Conservation (phyloP, 495 filamentous ascomycete species). For the Neurospora hispaniola region DNA sequence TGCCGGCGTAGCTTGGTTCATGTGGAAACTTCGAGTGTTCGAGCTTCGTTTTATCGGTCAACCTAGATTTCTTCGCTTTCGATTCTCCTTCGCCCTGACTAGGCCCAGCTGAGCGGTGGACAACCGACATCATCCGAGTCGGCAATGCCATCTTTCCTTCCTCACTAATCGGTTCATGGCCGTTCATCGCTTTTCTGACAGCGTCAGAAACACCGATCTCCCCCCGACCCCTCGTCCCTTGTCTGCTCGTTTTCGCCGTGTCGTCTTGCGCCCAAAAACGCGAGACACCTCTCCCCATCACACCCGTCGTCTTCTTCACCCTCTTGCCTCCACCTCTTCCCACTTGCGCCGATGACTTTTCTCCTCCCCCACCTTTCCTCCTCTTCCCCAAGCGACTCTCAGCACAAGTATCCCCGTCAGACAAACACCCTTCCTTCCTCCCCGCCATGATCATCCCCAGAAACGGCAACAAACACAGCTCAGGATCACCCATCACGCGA, state of each 20-base stretch:
- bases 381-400: not conserved
- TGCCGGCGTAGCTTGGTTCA: not conserved
- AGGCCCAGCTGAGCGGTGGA: not conserved
- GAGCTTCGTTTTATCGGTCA: not conserved
- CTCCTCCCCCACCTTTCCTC: not conserved
- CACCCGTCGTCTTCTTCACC: not conserved
- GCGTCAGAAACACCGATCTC: not conserved
- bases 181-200: not conserved
- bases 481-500: not conserved
- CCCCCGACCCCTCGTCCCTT: not conserved
- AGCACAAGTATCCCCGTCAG: not conserved
- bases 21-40: not conserved
- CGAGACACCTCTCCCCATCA: constrained; percentile 1
- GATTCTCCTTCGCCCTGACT: not conserved
- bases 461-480: not conserved
- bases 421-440: not conserved
- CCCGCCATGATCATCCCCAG: not conserved
- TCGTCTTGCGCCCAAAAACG: constrained; percentile 8
- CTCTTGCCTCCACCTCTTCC: not conserved
- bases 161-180: not conserved
- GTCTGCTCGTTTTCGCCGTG: not conserved
- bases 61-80: not conserved
- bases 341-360: not conserved
- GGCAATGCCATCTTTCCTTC: not conserved
- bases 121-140: not conserved